Conservation (phyloP, 2,329 filamentous ascomycete genomes). For the Pseudocercospora eumusae region DNA sequence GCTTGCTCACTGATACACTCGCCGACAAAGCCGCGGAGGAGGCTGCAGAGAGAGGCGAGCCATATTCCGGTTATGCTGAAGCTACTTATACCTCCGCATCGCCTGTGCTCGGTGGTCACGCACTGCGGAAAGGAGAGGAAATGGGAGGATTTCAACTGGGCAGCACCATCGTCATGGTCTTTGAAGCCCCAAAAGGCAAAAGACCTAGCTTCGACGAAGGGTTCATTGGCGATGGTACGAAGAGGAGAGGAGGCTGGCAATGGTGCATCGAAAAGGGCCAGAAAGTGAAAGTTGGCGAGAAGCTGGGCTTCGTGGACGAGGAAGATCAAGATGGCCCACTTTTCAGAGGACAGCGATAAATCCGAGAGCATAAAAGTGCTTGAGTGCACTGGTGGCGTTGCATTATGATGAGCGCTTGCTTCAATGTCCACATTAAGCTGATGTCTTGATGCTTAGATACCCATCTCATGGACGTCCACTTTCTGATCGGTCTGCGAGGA, state of each 20-base stretch:
- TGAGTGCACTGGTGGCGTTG: not conserved
- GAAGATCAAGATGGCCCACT: slow-evolving; percentile 7
- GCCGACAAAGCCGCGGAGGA: slow-evolving; percentile 83
- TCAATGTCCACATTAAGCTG: not conserved
- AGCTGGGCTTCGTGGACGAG: slow-evolving; percentile 69
- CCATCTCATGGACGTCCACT: slow-evolving; percentile 10
- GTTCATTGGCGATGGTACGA: slow-evolving; percentile 52
- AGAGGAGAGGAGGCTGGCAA: slow-evolving; percentile 68
- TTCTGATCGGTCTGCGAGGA: too few species aligned
- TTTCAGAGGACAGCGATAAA: not conserved
- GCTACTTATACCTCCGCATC: slow-evolving; percentile 83
- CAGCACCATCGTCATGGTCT: slow-evolving; percentile 91
- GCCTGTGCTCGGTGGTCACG: slow-evolving; percentile 75
- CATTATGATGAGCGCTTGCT: slow-evolving; percentile 1
- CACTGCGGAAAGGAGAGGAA: slow-evolving; percentile 83
- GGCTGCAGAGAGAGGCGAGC: slow-evolving; percentile 72
- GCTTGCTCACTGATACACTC: slow-evolving; percentile 84
- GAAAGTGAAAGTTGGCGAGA: slow-evolving; percentile 84
- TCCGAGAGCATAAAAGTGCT: not conserved
- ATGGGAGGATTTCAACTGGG: slow-evolving; percentile 98
- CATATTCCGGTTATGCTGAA: slow-evolving; percentile 88
- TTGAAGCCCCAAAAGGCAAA: slow-evolving; percentile 78
- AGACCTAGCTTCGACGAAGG: slow-evolving; percentile 61
- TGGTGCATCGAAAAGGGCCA: slow-evolving; percentile 89
- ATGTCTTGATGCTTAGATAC: slow-evolving; percentile 6